phyloP scores from a whole-genome alignment of 2,329 filamentous ascomycete species.

The Epichloe glyceriae region DNA sequence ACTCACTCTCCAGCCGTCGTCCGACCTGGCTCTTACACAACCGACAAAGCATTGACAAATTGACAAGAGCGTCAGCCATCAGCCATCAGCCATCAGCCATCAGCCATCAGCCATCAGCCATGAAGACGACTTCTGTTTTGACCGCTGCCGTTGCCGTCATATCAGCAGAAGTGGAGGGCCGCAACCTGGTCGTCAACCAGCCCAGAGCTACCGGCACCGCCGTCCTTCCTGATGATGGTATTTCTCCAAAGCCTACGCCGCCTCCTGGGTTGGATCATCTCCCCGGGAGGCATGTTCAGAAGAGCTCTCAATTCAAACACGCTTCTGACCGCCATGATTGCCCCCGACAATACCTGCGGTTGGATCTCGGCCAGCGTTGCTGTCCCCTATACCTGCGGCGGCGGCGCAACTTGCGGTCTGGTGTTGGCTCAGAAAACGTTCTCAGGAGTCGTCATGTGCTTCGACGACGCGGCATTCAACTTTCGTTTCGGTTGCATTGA shows the following conservation, averaged over 20 bases:
- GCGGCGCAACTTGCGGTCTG: slow-evolving; percentile 26
- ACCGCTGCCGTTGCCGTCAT: slow-evolving; percentile 9
- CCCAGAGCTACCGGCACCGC: slow-evolving; percentile 23
- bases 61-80: slow-evolving; percentile 8
- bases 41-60: neutral
- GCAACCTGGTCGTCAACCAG: slow-evolving; percentile 8
- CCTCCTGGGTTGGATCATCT: slow-evolving; percentile 22
- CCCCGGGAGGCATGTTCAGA: slow-evolving; percentile 8
- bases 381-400: slow-evolving; percentile 27
- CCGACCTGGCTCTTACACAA: neutral
- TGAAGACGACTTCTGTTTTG: slow-evolving; percentile 17
- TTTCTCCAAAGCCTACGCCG: slow-evolving; percentile 28
- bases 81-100: slow-evolving; percentile 8
- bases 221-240: slow-evolving; percentile 20
- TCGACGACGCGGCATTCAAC: slow-evolving; percentile 19
- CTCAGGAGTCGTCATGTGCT: slow-evolving; percentile 31
- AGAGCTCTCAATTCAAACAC: neutral
- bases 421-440: slow-evolving; percentile 17
- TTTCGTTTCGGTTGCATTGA: slow-evolving; percentile 27
- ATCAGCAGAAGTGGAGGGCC: slow-evolving; percentile 16
- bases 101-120: slow-evolving; percentile 10
- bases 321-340: slow-evolving; percentile 21
- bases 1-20: neutral
- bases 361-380: slow-evolving; percentile 29
- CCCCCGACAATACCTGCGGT: slow-evolving; percentile 38